Base-by-base conservation (phyloP, 352 stramenopile genomes). In the Globisporangium orthogonon region DNA sequence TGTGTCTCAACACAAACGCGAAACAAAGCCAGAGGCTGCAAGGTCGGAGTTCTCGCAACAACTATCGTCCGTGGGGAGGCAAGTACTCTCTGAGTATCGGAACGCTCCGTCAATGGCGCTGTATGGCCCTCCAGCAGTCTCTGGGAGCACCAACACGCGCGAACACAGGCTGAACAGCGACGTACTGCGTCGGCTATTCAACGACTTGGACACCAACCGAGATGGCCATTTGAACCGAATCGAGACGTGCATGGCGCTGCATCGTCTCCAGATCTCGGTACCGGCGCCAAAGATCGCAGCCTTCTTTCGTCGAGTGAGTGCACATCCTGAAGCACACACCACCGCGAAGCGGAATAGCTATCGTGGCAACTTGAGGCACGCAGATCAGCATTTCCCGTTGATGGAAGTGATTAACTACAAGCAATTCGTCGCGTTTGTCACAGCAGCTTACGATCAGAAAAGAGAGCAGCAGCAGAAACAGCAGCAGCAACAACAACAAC, bases 401-500 rank as follows among this genome's bases (percentile, higher is more conserved):
- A 70, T 73, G 4, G 74, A 91, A 56, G 60, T 87, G 48, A 91
- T 91, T 48, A 89, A 69, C 60, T 91, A 83, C 64, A 87, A 85
- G 51, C 76, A 88, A 54, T 91, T 91, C 48, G 69, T 80, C 23
- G 81, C 78, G 4, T 89, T 91, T 54, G 67, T 87, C 30, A 85
- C 77, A 0, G 72, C 76, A 44, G 81, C 78, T 6, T 67, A 76
- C 30, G 66, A 79, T 18, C 58, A 70, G 28, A 64, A 77, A 35
- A 65, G 66, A 17, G 70, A 13, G 1, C 33, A 50, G 41, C 57
- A 18, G 37, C 40, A 30, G 10, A 52, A 41, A 18, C 50, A 9
- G 50, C 54, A 30, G 7, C 54, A 47, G 17, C 60, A 44, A 10
- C 37, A 28, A 13, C 11, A 40, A 1, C 23, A 23, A 23, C 23